Conservation (phyloP, 2,329 filamentous ascomycete genomes). For the Curvularia spicifera region DNA sequence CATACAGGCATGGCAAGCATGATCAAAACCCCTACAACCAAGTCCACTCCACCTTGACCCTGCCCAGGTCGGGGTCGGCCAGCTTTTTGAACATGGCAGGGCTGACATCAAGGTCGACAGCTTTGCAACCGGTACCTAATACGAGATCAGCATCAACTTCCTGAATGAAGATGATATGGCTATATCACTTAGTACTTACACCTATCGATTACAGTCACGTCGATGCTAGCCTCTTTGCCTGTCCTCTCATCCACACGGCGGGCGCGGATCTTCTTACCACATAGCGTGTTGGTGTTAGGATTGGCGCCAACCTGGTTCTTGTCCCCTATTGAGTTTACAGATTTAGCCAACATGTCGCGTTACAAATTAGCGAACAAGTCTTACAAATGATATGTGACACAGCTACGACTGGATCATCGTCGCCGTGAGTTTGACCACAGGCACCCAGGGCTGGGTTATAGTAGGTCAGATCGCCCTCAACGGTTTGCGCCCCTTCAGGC, state of each 20-base stretch:
- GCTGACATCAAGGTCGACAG: conserved; percentile 59
- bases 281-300: conserved; percentile 70
- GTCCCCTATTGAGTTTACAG: conserved; percentile 54
- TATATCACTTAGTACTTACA: conserved; percentile 52
- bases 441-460: conserved; percentile 71
- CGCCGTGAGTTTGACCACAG: conserved; percentile 66
- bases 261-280: conserved; percentile 70
- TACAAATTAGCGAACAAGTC: neutral
- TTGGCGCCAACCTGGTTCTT: conserved; percentile 57
- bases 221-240: conserved; percentile 59
- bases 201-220: conserved; percentile 72
- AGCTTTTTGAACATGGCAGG: conserved; percentile 57
- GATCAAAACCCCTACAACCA: conserved; percentile 50
- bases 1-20: neutral
- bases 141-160: conserved; percentile 20
- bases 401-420: conserved; percentile 67
- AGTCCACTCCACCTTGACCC: conserved; percentile 59
- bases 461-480: conserved; percentile 72
- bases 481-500: conserved; percentile 59
- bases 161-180: neutral
- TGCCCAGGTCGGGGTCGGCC: conserved; percentile 54
- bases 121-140: conserved; percentile 55
- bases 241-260: conserved; percentile 54
- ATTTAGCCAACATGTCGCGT: conserved; percentile 1
- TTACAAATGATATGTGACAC: conserved; percentile 68